phyloP scores from a whole-genome alignment of 768 basidiomycete species.

The Filobasidium floriforme region DNA sequence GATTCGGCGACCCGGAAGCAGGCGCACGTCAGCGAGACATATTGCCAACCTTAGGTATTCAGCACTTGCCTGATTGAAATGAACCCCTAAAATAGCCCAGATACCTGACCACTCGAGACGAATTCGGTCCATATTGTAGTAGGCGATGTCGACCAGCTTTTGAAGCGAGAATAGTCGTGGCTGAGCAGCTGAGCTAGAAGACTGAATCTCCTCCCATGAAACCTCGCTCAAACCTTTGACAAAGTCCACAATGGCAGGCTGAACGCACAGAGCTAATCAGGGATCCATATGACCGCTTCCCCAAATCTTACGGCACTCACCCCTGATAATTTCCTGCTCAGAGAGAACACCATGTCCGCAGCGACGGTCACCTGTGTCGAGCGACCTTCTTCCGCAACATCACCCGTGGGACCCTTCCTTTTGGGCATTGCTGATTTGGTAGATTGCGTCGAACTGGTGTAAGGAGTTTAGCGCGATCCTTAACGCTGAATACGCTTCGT shows the following conservation, averaged over 20 bases:
- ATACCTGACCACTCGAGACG: constrained; percentile 96
- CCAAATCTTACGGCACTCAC: constrained; percentile 51
- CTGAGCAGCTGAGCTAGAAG: constrained; percentile 85
- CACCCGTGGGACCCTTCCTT: constrained; percentile 63
- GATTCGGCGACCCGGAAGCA: not conserved
- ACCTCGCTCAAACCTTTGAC: constrained; percentile 92
- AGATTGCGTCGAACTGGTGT: constrained; percentile 22
- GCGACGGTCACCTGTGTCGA: constrained; percentile 98
- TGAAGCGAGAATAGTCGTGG: constrained; percentile 94
- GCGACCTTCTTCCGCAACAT: constrained; percentile 89
- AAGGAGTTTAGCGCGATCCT: not conserved
- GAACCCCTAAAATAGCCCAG: constrained; percentile 96
- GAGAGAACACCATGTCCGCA: constrained; percentile 97
- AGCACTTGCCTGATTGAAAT: constrained; percentile 81
- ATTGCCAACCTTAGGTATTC: not conserved
- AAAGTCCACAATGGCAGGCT: constrained; percentile 97
- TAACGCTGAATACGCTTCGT: not conserved
- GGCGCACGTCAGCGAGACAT: not conserved
- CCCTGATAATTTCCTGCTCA: constrained; percentile 87
- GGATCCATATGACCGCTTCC: not conserved
- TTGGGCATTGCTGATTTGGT: constrained; percentile 49
- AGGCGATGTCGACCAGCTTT: constrained; percentile 96
- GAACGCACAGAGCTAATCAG: constrained; percentile 10
- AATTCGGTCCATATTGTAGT: constrained; percentile 98
- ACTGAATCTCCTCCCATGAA: constrained; percentile 99